A percentile compares a stretch with the other conserved stretches of the same genome.
phyloP scores from a whole-genome alignment of 2,329 filamentous ascomycete genomes.

The Fusarium bulbicola region DNA sequence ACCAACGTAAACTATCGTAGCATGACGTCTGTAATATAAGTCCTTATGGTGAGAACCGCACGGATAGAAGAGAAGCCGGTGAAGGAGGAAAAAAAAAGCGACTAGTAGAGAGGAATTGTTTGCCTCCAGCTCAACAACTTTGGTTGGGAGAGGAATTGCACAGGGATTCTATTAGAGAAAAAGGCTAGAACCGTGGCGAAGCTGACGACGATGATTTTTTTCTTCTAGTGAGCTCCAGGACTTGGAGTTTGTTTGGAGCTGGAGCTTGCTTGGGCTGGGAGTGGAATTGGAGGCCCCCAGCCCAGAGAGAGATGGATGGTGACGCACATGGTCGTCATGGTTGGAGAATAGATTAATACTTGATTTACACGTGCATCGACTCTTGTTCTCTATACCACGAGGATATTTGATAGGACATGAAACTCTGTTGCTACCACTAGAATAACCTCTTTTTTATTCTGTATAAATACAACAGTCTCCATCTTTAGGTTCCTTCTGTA shows the following conservation, averaged over 20 bases:
- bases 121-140: constrained; percentile 20
- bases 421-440: accelerated
- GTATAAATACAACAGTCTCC: background rate
- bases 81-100: background rate
- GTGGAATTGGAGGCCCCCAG: constrained; percentile 28
- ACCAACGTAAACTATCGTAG: constrained; percentile 18
- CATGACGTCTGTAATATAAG: constrained; percentile 25
- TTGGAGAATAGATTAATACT: constrained; percentile 28
- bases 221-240: constrained; percentile 2
- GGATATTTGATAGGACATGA: background rate
- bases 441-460: background rate
- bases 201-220: constrained; percentile 39
- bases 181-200: constrained; percentile 35
- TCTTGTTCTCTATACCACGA: background rate
- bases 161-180: background rate
- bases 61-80: constrained; percentile 9
- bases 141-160: background rate
- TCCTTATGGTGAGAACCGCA: constrained; percentile 2
- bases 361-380: constrained; percentile 34
- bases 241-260: constrained; percentile 1
- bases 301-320: constrained; percentile 28
- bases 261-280: background rate
- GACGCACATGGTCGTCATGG: constrained; percentile 48
- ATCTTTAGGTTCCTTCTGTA: background rate
- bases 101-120: constrained; percentile 7